Conservation (phyloP, 75 land plant species). For the Sequoiadendron giganteum region DNA sequence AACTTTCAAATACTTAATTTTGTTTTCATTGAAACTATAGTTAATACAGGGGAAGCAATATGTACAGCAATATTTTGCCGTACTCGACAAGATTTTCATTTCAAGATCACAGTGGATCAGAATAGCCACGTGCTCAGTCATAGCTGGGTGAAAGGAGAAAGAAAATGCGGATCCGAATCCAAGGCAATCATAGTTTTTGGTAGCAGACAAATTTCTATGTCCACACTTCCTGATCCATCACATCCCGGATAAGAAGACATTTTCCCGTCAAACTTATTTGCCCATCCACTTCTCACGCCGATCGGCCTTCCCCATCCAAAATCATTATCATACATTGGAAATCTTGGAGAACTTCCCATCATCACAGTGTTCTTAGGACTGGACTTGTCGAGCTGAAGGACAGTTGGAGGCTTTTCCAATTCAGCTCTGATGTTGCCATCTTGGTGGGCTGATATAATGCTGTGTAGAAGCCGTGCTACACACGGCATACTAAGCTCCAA, state of each 20-base stretch:
- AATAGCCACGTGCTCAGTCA: not conserved
- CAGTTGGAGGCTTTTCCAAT: constrained; percentile 33
- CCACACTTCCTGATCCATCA: not conserved
- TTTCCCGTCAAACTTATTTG: constrained; percentile 16
- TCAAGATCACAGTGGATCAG: no score
- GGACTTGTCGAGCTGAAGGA: constrained; percentile 48
- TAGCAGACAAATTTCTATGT: constrained; percentile 17
- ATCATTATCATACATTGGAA: constrained; percentile 18
- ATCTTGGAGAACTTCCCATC: constrained; percentile 21
- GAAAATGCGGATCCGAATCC: constrained; percentile 2
- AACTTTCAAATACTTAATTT: no score
- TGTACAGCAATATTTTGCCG: no score
- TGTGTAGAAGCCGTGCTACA: constrained; percentile 39
- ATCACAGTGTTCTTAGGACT: constrained; percentile 8
- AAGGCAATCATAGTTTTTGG: not conserved
- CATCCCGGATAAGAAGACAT: constrained; percentile 8
- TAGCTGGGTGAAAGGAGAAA: not conserved
- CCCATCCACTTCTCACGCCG: constrained; percentile 13
- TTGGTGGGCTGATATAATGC: constrained; percentile 37
- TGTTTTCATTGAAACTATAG: no score
- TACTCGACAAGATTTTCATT: not conserved
- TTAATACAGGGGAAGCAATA: no score
- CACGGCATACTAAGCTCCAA: constrained; percentile 19
- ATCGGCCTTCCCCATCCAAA: constrained; percentile 25
- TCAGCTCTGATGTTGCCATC: constrained; percentile 32